phyloP scores from a whole-genome alignment of 257 asterid species.

The Solanum paucissectum region DNA sequence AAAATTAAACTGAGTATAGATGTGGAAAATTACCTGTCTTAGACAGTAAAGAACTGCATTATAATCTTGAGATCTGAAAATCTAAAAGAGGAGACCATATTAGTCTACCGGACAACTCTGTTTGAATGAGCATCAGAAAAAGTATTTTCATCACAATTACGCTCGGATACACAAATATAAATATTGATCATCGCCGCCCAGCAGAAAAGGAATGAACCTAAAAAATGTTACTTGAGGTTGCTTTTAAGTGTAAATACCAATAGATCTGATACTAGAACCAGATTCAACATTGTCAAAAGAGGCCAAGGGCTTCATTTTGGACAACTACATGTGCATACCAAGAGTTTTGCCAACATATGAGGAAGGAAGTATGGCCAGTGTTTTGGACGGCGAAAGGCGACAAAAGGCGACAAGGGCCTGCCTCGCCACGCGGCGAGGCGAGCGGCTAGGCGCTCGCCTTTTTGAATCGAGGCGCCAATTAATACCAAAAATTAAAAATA shows the following conservation, averaged over 20 bases:
- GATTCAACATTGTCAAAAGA: background rate
- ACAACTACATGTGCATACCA: background rate
- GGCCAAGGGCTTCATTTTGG: background rate
- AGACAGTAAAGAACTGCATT: slow-evolving; percentile 84
- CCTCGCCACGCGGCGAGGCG: too few species aligned
- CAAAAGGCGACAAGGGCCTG: too few species aligned
- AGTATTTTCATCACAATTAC: background rate
- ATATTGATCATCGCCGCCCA: background rate
- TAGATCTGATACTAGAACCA: background rate
- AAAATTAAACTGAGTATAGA: background rate
- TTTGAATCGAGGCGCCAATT: too few species aligned
- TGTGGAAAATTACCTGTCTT: slow-evolving; percentile 50
- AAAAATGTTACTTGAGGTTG: background rate
- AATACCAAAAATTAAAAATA: too few species aligned
- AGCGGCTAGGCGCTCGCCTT: too few species aligned
- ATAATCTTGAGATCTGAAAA: slow-evolving; percentile 96
- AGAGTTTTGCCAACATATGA: background rate
- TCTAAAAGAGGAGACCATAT: slow-evolving; percentile 19
- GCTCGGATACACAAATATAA: background rate
- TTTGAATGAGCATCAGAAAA: background rate
- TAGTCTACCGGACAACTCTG: background rate
- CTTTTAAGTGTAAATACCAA: background rate
- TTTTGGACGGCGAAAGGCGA: too few species aligned
- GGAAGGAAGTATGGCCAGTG: background rate
- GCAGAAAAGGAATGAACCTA: background rate